phyloP scores from a whole-genome alignment of 441 rosid genomes.

The Bruguiera hainesii region DNA sequence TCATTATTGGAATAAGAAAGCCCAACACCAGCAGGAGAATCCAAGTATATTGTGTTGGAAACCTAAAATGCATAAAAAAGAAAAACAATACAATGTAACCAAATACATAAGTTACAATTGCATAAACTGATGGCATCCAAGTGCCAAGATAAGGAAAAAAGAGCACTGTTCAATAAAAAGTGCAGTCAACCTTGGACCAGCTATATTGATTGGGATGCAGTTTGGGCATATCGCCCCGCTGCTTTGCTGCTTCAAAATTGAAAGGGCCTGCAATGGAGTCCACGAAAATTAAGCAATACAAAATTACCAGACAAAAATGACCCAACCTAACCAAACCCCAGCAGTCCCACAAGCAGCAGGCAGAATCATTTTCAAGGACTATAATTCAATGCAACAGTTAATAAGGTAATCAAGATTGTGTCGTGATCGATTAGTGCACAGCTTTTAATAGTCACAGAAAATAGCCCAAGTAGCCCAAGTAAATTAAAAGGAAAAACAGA shows the following conservation, averaged over 20 bases:
- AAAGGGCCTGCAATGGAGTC: slow-evolving; percentile 64
- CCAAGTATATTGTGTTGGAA: slow-evolving; percentile 69
- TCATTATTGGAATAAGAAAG: slow-evolving; percentile 61
- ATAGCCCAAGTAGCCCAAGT: background rate
- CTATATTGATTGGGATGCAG: slow-evolving; percentile 70
- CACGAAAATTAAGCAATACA: background rate
- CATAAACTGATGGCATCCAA: background rate
- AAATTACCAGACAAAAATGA: background rate
- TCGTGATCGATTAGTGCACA: too few relatives aligned
- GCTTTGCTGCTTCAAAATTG: slow-evolving; percentile 50
- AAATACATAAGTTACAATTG: background rate
- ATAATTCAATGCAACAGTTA: background rate
- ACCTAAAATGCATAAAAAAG: slow-evolving; percentile 43
- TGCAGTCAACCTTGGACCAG: slow-evolving; percentile 79
- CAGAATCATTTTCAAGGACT: background rate
- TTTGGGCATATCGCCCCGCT: slow-evolving; percentile 30
- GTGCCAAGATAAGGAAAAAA: background rate
- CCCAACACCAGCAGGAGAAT: slow-evolving; percentile 87
- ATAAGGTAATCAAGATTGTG: background rate
- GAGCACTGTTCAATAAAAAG: background rate
- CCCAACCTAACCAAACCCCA: background rate
- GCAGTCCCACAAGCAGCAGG: background rate
- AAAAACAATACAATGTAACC: background rate
- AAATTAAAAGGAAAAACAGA: background rate
- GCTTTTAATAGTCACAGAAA: background rate